phyloP scores from a whole-genome alignment of 371 early-diverging fungal genomes.

The Gilbertella persicaria region DNA sequence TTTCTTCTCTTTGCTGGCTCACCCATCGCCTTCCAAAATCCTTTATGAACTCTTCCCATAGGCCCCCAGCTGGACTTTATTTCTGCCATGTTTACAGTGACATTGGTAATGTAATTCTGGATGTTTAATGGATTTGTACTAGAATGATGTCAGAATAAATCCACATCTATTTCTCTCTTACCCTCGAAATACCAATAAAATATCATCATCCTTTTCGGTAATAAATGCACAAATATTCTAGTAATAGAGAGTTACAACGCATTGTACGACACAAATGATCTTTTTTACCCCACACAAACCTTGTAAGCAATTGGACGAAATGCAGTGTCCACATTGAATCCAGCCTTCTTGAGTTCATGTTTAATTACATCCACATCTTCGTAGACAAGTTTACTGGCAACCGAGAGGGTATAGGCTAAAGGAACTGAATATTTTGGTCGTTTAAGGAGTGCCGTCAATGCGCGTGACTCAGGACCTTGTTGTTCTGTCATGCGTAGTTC shows the following conservation, averaged over 20 bases:
- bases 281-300: conserved; percentile 28
- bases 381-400: conserved; percentile 57
- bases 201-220: conserved; percentile 61
- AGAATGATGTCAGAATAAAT: neutral
- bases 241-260: neutral
- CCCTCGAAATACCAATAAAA: conserved; percentile 62
- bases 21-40: conserved; percentile 64
- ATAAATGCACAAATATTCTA: conserved; percentile 66
- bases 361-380: conserved; percentile 60
- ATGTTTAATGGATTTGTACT: conserved; percentile 66
- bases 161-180: conserved; percentile 9
- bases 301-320: conserved; percentile 60
- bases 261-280: neutral
- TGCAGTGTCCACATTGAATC: conserved; percentile 56
- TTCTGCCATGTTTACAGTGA: conserved; percentile 50
- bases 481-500: conserved; percentile 20
- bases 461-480: conserved; percentile 13
- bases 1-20: conserved; percentile 23
- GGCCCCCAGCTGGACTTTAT: conserved; percentile 47
- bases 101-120: conserved; percentile 60
- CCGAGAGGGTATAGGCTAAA: conserved; percentile 56
- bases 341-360: conserved; percentile 54
- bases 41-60: conserved; percentile 62
- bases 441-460: conserved; percentile 19
- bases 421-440: conserved; percentile 50